Evolutionary conservation across 1,284 basidiomycete species (phyloP).

Genomic region (Neolentinus lepideus): DNA sequence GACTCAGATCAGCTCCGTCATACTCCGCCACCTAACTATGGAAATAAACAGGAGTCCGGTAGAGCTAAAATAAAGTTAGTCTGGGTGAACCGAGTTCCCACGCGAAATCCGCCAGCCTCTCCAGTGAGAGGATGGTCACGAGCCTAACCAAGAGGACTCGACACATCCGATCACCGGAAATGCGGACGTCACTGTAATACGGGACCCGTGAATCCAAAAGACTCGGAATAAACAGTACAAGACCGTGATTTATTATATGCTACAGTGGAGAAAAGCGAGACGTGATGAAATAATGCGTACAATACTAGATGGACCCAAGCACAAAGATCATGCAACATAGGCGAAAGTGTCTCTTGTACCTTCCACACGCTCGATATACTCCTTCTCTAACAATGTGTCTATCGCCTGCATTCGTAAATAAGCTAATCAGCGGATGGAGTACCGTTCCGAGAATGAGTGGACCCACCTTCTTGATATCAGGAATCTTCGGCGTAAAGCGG

Average conservation of each 20-base stretch:
- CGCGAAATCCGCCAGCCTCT: no score
- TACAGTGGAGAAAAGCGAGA: neutral
- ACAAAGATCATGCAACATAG: conserved; percentile 51
- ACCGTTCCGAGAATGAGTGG: neutral
- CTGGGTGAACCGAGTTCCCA: no score
- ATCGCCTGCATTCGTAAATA: conserved; percentile 70
- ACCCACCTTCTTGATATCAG: conserved; percentile 83
- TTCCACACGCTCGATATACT: conserved; percentile 92
- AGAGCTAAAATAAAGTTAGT: no score
- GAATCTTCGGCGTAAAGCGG: conserved; percentile 85
- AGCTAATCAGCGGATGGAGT: neutral
- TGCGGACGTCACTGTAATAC: no score
- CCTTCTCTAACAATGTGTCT: conserved; percentile 93
- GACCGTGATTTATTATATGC: neutral
- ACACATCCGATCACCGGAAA: no score
- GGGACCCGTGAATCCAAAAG: no score
- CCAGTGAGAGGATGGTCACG: no score
- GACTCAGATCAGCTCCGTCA: no score
- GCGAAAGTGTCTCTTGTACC: conserved; percentile 76
- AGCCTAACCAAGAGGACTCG: no score
- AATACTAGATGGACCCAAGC: conserved; percentile 1
- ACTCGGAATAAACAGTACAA: neutral
- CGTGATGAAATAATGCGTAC: neutral
- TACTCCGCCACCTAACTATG: no score
- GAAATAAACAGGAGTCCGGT: no score